phyloP scores from a whole-genome alignment of 768 basidiomycete species.

The Leccinum subgranulosum region DNA sequence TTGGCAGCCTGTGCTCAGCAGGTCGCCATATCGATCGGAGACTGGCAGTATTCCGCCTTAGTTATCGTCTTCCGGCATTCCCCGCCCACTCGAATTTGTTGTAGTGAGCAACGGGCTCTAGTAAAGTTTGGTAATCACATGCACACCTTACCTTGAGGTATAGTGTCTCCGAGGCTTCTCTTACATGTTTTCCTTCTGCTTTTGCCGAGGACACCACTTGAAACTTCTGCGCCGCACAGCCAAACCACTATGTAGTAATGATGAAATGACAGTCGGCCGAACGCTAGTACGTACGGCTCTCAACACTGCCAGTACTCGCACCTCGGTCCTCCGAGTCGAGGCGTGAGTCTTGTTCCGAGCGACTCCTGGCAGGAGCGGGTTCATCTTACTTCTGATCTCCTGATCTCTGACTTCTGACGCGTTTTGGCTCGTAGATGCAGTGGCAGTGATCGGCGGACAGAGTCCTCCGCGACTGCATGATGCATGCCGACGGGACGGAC shows the following conservation, averaged over 20 bases:
- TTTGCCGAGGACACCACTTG: not conserved
- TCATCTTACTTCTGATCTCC: not conserved
- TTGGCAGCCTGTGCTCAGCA: not conserved
- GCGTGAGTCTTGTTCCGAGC: not conserved
- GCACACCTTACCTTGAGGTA: not conserved
- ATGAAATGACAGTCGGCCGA: not conserved
- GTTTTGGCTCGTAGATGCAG: not conserved
- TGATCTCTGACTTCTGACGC: not conserved
- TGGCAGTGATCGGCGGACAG: not conserved
- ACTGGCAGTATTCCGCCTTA: not conserved
- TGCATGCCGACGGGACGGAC: not conserved
- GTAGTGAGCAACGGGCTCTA: not conserved
- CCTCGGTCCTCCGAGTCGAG: not conserved
- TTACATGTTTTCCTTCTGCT: not conserved
- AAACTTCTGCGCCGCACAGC: not conserved
- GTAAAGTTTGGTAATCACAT: not conserved
- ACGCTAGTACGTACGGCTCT: not conserved
- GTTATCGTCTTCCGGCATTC: not conserved
- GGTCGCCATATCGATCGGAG: not conserved
- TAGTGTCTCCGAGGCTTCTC: not conserved
- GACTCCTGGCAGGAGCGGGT: not conserved
- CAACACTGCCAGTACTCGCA: not conserved
- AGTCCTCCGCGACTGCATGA: not conserved
- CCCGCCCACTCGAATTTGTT: not conserved
- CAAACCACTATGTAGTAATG: not conserved